Base-by-base conservation (phyloP, 306 rosid species). In the Fagus sylvatica region DNA sequence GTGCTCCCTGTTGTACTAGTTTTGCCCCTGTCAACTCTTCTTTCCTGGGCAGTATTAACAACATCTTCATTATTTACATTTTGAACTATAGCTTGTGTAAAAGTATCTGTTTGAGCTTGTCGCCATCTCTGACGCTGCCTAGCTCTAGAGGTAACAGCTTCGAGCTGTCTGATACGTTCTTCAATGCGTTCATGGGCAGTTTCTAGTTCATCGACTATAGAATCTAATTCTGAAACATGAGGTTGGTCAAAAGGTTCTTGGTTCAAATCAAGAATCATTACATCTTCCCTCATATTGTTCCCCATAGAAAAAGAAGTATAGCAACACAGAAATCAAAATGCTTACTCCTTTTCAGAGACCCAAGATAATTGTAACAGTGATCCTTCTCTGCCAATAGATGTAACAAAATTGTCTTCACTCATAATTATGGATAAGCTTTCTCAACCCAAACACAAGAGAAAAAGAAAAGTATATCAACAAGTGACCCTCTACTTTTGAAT, bases 201-300 rank as follows among this genome's bases (percentile, higher is more conserved):
- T 81, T 85, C 97, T 15, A 88, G 85, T 53, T 91, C 98, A 69
- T 85, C 78, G 62, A 84, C 78, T 51, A 89, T 71, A 70, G 87
- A 74, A 73, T 85, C 91, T 42, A 85, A 77, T n/a, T 33, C 82
- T 7, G 96, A 76, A 77, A 75, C 61, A 80, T 49, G 83, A 49
- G 79, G 77, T 32, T 76, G 84, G 54, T 78, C 84, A 69, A 54
- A 67, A 77, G 89, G 91, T 55, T 84, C 83, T 55, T 76, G 82
- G 83, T 89, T 86, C 80, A 88, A 82, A 81, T 89, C 91, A 68
- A 88, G 83, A 66, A 77, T 84, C 91, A 88, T 87, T 64, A 56
- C 71, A 78, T 75, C 82, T 68, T 79, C 79, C 73, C 75, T 64
- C 78, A 75, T 70, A 59, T 78, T 78, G 69, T 55, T 75, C 64